Evolutionary conservation across 75 land plant species (phyloP), one percentile per base, ranked within the genome.

Genomic region (Ceratopteris richardii): DNA sequence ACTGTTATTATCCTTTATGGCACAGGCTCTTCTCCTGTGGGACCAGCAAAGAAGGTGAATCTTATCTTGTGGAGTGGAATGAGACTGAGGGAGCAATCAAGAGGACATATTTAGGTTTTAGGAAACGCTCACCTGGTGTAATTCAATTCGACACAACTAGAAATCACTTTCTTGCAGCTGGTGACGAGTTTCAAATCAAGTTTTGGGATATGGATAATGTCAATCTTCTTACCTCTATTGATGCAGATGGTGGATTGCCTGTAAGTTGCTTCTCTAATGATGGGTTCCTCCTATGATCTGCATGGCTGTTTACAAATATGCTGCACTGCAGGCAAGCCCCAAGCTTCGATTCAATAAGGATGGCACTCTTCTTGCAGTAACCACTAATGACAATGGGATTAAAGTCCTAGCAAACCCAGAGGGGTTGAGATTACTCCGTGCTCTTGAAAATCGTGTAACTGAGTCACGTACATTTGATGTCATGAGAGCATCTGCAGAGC

Each of bases 1-100:
- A n/a, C n/a, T n/a, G n/a, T n/a, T n/a, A n/a, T n/a, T n/a, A n/a
- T n/a, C n/a, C n/a, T n/a, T n/a, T n/a, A n/a, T n/a, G 25, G 17
- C 66, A 27, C 63, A 88, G 93, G 83, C 76, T 88, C 14, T 88
- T 88, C 42, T 88, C 94, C 14, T 88, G 94, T 66, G 94, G 94
- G 11, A 88, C 94, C 1, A 85, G 94, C 56, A 85, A 88, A 71
- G 94, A 88, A 25, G 89, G 94, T 6, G 94, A 85, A 16, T 82
- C 94, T 22, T 58, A 57, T 66, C 81, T 88, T 51, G 90, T 88
- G 27, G 94, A 88, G 59, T 88, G 94, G 94, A 85, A 88, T 69
- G 94, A 88, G 62, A 88, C 86, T 75, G 94, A 88, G 73, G 94
- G 94, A 14, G 81, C 83, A 44, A 77, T 88, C 28, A 88, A 82